phyloP scores from a whole-genome alignment of 306 rosid species.

The Oemleria cerasiformis region DNA sequence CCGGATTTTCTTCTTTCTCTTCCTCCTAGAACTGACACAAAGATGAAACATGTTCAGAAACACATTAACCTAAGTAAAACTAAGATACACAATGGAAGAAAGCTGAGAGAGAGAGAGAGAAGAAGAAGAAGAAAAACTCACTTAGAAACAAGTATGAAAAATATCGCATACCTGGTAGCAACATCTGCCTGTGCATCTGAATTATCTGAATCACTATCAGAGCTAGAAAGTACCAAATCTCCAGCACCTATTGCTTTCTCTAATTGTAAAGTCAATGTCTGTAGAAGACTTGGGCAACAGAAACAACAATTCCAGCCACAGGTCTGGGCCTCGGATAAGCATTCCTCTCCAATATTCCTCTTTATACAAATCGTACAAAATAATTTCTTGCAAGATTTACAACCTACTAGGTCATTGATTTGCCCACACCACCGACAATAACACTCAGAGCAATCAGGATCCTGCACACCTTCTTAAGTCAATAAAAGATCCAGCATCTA shows the following conservation, averaged over 20 bases:
- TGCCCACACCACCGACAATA: slow-evolving; percentile 84
- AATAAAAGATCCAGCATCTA: slow-evolving; percentile 20
- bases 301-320: slow-evolving; percentile 73
- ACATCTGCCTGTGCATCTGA: slow-evolving; percentile 50
- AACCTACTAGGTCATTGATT: slow-evolving; percentile 49
- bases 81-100: background rate
- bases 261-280: slow-evolving; percentile 44
- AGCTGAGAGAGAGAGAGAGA: background rate
- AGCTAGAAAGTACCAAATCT: slow-evolving; percentile 47
- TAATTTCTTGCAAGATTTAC: slow-evolving; percentile 58
- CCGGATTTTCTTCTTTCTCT: slow-evolving; percentile 72
- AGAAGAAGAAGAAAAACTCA: background rate
- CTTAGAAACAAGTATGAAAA: slow-evolving; percentile 15
- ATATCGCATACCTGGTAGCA: slow-evolving; percentile 51
- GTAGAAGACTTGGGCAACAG: slow-evolving; percentile 62
- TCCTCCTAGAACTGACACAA: slow-evolving; percentile 65
- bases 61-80: background rate
- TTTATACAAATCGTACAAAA: slow-evolving; percentile 64
- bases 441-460: slow-evolving; percentile 51
- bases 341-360: slow-evolving; percentile 64
- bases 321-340: slow-evolving; percentile 45
- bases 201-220: slow-evolving; percentile 72
- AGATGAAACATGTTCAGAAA: slow-evolving; percentile 9
- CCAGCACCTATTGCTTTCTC: slow-evolving; percentile 50
- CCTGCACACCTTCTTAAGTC: slow-evolving; percentile 49